These are phyloP conservation scores for Lasiosphaeris hirsuta DNA, from an alignment of 495 filamentous ascomycete species.

Conservation along the genomic window DNA sequence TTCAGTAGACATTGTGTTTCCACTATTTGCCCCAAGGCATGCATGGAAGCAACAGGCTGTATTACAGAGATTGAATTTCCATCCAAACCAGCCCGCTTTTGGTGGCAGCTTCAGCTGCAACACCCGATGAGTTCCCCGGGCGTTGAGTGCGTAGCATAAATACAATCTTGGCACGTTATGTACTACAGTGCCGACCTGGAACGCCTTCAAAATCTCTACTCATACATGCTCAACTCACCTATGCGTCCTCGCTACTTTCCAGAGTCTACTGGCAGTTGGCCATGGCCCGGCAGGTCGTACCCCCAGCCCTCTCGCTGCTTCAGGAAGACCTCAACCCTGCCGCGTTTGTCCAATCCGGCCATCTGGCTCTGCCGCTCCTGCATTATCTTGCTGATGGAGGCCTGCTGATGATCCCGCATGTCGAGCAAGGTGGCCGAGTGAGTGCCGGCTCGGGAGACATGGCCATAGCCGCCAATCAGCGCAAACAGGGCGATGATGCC, in stretches of 20 bases:
- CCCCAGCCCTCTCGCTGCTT: conserved; percentile 56
- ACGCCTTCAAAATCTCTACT: not conserved
- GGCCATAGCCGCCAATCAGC: conserved; percentile 60
- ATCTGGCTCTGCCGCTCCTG: conserved; percentile 51
- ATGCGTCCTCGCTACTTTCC: not conserved
- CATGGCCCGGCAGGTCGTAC: conserved; percentile 16
- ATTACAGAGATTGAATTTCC: no score
- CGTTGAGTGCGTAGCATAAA: no score
- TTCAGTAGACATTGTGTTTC: no score
- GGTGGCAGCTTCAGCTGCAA: no score
- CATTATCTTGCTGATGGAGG: conserved; percentile 60
- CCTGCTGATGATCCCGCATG: conserved; percentile 58
- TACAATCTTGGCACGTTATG: no score
- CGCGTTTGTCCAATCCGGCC: conserved; percentile 51
- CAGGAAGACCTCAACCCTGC: conserved; percentile 70
- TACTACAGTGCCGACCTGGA: no score
- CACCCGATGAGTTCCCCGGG: no score
- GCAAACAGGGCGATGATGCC: conserved; percentile 63
- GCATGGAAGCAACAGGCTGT: no score
- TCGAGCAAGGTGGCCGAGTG: conserved; percentile 56
- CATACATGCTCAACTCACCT: not conserved
- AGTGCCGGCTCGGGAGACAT: conserved; percentile 63
- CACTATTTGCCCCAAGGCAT: no score
- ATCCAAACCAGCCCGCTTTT: no score
- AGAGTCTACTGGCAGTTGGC: not conserved